Conservation (phyloP, 352 stramenopile species). For the Pythium scleroteichum region DNA sequence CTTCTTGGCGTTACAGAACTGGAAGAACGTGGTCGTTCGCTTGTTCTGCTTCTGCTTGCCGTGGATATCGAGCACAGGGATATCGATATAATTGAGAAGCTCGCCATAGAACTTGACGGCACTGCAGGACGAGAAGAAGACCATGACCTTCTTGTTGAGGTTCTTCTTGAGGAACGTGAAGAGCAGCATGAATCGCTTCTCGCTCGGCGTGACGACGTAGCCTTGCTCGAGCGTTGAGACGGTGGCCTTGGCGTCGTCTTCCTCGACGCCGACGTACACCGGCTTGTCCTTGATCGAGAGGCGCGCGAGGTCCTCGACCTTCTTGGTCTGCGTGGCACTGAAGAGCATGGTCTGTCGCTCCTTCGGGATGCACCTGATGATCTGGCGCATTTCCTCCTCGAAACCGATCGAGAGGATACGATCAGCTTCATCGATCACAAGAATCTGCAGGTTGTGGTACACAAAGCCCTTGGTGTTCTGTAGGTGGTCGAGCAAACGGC, state of each 20-base stretch:
- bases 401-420: constrained; percentile 99
- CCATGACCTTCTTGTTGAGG: constrained; percentile 99
- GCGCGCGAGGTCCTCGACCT: constrained; percentile 96
- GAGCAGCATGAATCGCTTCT: constrained; percentile 98
- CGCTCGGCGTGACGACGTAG: constrained; percentile 97
- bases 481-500: constrained; percentile 97
- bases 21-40: constrained; percentile 98
- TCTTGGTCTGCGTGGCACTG: constrained; percentile 98
- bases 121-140: constrained; percentile 91
- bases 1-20: constrained; percentile 97
- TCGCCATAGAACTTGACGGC: constrained; percentile 99
- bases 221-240: constrained; percentile 96
- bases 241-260: constrained; percentile 91
- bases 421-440: constrained; percentile 99
- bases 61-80: constrained; percentile 99
- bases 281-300: constrained; percentile 94
- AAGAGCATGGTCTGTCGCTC: constrained; percentile 99
- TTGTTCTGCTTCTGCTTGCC: constrained; percentile 99
- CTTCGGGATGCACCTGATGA: constrained; percentile 98
- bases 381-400: constrained; percentile 98
- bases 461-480: constrained; percentile 98
- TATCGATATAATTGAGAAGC: constrained; percentile 99
- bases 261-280: constrained; percentile 96
- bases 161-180: constrained; percentile 99
- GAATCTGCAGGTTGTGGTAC: constrained; percentile 94